Conservation (phyloP, 2,329 filamentous ascomycete genomes). For the Cladosporium sp. region DNA sequence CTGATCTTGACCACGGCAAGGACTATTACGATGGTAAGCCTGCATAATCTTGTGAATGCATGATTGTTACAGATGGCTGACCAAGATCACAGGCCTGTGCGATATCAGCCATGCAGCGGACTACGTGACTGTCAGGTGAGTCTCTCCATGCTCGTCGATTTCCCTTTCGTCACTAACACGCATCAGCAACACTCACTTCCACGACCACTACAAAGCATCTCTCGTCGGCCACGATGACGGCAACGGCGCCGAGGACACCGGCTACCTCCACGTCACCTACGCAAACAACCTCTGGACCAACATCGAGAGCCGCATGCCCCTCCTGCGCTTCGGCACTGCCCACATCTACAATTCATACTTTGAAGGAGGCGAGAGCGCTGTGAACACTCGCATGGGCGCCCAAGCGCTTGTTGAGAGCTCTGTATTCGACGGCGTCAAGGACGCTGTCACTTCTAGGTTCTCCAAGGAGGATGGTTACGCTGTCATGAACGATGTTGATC, state of each 20-base stretch:
- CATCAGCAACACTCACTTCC: constrained; percentile 45
- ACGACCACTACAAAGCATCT: constrained; percentile 64
- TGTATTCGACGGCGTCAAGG: constrained; percentile 39
- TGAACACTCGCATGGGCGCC: constrained; percentile 47
- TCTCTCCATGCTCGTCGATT: constrained; percentile 24
- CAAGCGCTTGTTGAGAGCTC: constrained; percentile 49
- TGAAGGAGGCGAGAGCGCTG: constrained; percentile 39
- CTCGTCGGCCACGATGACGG: constrained; percentile 63
- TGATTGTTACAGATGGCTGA: neutral
- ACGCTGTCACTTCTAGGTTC: constrained; percentile 41
- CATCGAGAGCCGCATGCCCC: constrained; percentile 65
- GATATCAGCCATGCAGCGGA: constrained; percentile 66
- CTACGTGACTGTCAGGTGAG: constrained; percentile 55
- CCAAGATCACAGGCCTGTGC: constrained; percentile 53
- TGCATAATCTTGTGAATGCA: neutral
- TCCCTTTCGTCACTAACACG: neutral
- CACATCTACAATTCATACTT: constrained; percentile 62
- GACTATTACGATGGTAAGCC: constrained; percentile 65
- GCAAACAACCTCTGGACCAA: constrained; percentile 67
- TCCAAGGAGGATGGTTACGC: constrained; percentile 40
- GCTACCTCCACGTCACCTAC: constrained; percentile 65
- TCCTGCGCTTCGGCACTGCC: constrained; percentile 66
- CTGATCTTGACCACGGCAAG: constrained; percentile 62
- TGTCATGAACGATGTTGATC: constrained; percentile 36
- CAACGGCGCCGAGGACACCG: constrained; percentile 61